Base-by-base conservation (phyloP, 148 eudicot genomes). In the Nepenthes mirabilis region DNA sequence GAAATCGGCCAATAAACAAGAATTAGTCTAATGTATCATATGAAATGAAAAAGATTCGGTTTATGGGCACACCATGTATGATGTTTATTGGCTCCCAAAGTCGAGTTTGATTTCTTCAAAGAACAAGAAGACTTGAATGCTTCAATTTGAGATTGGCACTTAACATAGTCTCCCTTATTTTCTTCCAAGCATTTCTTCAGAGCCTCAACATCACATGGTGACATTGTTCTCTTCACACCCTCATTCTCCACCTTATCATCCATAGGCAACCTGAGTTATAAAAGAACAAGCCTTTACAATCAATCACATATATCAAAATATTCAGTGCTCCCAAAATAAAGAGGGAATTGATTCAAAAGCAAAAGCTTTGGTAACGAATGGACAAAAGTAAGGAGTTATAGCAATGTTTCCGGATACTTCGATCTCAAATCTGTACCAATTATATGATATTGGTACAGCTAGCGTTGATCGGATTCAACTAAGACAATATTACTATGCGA, bases 141-240 rank as follows among this genome's bases (percentile, higher is more conserved):
- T 80, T 87, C 83, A 10, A 90, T 79, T 0, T 87, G 93, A 9
- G 95, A 64, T 73, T 76, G 95, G 68, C 95, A 91, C 63, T 87
- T 91, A 0, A 77, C 70, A 57, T 81, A 74, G 55, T 91, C 90
- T 5, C 95, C 97, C 83, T 91, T 85, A 66, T 85, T 79, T 59
- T 87, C 90, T 54, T 87, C 84, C 74, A 85, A 77, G 67, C 97
- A 91, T 69, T 87, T 91, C 79, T 83, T 87, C 45, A 91, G 73
- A 43, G 95, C 95, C 52, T 87, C 83, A 13, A 83, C 90, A 64
- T 88, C 97, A 68, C 96, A 91, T 0, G 83, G 73, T 47, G 95
- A 84, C 69, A 57, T 40, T 2, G 68, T 67, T 73, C 84, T 90
- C 80, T 72, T 86, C 72, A 47, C 70, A 11, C 51, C 66, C 23